These are phyloP conservation scores for Boletus smithii DNA, from an alignment of 1,284 basidiomycete genomes.

Conservation along the genomic window DNA sequence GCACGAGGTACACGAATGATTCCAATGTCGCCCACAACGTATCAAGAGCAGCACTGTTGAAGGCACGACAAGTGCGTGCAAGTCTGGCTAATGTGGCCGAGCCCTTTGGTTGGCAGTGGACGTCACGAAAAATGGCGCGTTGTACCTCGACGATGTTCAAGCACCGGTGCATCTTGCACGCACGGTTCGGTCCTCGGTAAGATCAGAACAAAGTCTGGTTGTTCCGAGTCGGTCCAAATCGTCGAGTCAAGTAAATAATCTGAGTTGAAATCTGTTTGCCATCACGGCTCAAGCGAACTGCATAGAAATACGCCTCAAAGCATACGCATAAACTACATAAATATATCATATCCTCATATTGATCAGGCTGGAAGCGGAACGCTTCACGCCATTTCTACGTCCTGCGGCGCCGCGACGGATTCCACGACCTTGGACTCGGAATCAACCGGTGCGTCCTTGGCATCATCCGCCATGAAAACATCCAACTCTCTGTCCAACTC, in stretches of 20 bases:
- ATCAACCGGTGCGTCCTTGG: conserved; percentile 25
- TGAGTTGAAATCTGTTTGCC: neutral
- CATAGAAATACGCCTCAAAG: neutral
- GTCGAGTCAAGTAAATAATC: too few relatives aligned
- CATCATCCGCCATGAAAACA: conserved; percentile 80
- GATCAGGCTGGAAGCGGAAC: too few relatives aligned
- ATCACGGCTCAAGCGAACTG: too few relatives aligned
- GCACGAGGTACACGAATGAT: conserved; percentile 21
- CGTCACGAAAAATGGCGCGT: conserved; percentile 19
- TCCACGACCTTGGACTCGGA: conserved; percentile 25
- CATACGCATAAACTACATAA: conserved; percentile 23
- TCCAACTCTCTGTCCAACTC: conserved; percentile 92
- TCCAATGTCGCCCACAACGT: conserved; percentile 24
- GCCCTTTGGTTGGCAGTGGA: conserved; percentile 3
- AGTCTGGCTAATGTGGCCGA: conserved; percentile 19
- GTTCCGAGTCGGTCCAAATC: too few relatives aligned
- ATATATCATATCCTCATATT: conserved; percentile 12
- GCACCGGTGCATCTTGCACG: conserved; percentile 22
- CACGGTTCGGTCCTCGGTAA: too few relatives aligned
- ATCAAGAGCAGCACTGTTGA: conserved; percentile 24
- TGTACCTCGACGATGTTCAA: conserved; percentile 29
- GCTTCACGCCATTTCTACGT: conserved; percentile 56
- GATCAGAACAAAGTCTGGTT: too few relatives aligned
- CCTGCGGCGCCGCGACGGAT: conserved; percentile 29
- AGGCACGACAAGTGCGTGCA: conserved; percentile 28